A percentile compares a stretch with the other conserved stretches of the same genome.
Conservation (phyloP, 2,329 filamentous ascomycete genomes). For the Alternaria panax region DNA sequence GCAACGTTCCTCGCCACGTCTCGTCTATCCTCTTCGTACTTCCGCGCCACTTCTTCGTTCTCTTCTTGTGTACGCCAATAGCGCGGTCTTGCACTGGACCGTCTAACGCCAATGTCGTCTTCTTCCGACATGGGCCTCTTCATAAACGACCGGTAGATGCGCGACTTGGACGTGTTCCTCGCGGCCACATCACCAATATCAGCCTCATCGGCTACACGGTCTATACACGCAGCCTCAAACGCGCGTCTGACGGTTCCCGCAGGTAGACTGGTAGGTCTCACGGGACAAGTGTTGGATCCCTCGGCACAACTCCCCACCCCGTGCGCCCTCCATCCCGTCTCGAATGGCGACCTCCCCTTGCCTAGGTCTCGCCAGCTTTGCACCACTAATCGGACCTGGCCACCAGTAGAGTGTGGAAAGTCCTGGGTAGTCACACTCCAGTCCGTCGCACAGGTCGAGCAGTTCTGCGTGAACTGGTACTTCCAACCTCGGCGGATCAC, state of each 20-base stretch:
- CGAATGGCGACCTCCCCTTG: conserved; percentile 32
- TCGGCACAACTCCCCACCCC: conserved; percentile 20
- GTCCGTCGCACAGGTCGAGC: conserved; percentile 36
- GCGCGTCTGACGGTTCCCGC: conserved; percentile 26
- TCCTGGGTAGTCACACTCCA: conserved; percentile 25
- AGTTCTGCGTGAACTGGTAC: conserved; percentile 27
- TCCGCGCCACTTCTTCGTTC: conserved; percentile 19
- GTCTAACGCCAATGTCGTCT: conserved; percentile 3
- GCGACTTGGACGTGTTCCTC: not conserved
- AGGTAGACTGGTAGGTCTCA: conserved; percentile 12
- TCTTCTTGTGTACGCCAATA: conserved; percentile 20
- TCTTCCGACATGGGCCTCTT: conserved; percentile 2
- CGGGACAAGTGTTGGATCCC: conserved; percentile 6
- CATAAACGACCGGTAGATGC: conserved; percentile 23
- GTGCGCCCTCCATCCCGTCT: conserved; percentile 38
- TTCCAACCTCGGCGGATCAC: conserved; percentile 26
- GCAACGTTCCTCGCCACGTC: conserved; percentile 11
- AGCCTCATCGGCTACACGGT: not conserved
- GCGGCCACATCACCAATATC: not conserved
- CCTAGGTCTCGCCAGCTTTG: conserved; percentile 40
- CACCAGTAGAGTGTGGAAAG: conserved; percentile 16
- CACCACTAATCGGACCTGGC: conserved; percentile 25
- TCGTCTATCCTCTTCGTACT: conserved; percentile 16
- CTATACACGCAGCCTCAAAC: conserved; percentile 24
- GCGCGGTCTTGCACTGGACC: conserved; percentile 22